These are phyloP conservation scores for Aleurites moluccanus DNA, from an alignment of 441 rosid species.

Conservation along the genomic window DNA sequence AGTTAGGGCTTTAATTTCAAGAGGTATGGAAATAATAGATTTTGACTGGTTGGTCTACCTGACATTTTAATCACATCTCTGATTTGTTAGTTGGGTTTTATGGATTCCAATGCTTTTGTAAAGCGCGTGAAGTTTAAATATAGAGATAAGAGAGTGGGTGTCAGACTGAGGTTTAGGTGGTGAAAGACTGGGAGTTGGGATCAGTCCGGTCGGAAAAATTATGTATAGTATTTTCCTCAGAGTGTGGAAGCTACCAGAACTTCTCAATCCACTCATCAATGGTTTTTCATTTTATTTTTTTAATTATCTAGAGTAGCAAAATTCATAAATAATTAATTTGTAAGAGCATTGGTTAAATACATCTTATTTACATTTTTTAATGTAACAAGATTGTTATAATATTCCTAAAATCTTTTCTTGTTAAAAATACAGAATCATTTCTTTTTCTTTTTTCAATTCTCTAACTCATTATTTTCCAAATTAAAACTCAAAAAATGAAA, in stretches of 20 bases:
- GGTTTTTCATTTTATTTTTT: too few species aligned
- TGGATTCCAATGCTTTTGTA: too few species aligned
- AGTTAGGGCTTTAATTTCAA: constrained; percentile 20
- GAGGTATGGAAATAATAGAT: neutral
- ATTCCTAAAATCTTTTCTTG: too few species aligned
- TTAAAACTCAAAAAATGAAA: too few species aligned
- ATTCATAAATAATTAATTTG: too few species aligned
- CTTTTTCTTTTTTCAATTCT: too few species aligned
- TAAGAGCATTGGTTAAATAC: too few species aligned
- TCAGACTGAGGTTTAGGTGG: constrained; percentile 12
- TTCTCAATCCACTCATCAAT: constrained; percentile 4
- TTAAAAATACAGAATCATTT: too few species aligned
- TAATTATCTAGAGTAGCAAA: neutral
- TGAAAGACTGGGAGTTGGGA: constrained; percentile 39
- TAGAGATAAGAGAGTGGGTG: neutral
- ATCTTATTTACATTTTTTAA: too few species aligned
- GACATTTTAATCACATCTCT: constrained; percentile 28
- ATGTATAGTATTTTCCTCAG: neutral
- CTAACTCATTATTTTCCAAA: too few species aligned
- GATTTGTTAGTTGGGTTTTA: neutral
- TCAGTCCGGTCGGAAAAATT: neutral
- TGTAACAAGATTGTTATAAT: too few species aligned
- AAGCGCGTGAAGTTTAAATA: neutral
- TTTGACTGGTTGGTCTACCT: constrained; percentile 65
- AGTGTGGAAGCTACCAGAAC: constrained; percentile 14